phyloP scores from a whole-genome alignment of 1,284 basidiomycete species.

The Cryptococcus sp. region DNA sequence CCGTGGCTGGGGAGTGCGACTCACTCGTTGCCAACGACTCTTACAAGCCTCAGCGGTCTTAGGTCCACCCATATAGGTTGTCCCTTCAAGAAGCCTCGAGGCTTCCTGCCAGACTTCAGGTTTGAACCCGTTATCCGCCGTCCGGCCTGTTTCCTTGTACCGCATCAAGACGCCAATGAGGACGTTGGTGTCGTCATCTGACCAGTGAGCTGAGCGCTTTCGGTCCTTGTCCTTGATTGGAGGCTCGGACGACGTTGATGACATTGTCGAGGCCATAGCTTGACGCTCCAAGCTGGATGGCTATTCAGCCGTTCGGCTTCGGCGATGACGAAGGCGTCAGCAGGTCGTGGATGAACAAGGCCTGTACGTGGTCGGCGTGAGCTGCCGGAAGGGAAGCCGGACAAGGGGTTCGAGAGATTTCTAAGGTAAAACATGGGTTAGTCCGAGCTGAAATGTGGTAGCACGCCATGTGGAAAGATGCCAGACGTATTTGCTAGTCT shows the following conservation, averaged over 20 bases:
- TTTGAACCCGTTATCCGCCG: constrained; percentile 48
- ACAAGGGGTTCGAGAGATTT: no score
- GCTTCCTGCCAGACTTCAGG: constrained; percentile 48
- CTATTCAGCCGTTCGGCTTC: no score
- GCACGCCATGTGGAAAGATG: no score
- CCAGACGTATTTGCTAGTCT: no score
- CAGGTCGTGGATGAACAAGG: no score
- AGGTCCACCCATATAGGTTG: constrained; percentile 39
- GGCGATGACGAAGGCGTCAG: no score
- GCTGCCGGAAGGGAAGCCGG: no score
- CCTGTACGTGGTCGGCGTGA: no score
- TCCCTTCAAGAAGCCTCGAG: constrained; percentile 24
- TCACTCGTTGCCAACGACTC: constrained; percentile 45
- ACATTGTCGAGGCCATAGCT: constrained; percentile 10
- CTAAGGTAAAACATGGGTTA: no score
- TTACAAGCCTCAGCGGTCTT: constrained; percentile 50
- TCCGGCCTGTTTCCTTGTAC: constrained; percentile 39
- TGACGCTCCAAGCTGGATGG: no score
- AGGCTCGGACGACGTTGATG: constrained; percentile 23
- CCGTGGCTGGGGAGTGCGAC: constrained; percentile 2
- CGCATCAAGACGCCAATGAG: constrained; percentile 36
- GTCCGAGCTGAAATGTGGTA: no score
- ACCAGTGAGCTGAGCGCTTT: constrained; percentile 48
- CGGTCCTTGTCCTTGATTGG: constrained; percentile 28
- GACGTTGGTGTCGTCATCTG: constrained; percentile 39